These are phyloP conservation scores for Tolypocladium inflatum DNA, from an alignment of 2,329 filamentous ascomycete species.

Conservation along the genomic window DNA sequence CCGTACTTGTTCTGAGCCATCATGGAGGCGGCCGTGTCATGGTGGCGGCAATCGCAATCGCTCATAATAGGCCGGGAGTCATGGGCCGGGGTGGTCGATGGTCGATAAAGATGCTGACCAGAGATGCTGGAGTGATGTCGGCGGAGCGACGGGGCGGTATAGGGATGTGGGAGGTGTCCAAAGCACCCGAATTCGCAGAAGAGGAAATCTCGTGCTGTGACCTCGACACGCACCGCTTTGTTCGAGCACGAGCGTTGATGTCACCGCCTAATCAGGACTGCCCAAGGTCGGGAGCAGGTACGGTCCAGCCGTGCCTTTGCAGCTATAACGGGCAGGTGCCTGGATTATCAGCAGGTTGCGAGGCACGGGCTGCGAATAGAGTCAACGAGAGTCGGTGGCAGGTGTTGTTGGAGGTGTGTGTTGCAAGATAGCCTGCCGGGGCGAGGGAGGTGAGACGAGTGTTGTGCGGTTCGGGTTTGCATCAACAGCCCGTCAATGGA, in stretches of 20 bases:
- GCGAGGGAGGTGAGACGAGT: neutral
- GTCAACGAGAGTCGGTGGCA: neutral
- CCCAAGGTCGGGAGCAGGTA: neutral
- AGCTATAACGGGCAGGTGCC: neutral
- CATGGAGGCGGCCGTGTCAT: conserved; percentile 27
- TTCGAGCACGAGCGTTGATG: neutral
- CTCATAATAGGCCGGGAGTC: conserved; percentile 20
- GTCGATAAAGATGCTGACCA: conserved; percentile 3
- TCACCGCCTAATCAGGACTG: neutral
- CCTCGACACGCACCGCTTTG: neutral
- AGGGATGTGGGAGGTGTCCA: conserved; percentile 1
- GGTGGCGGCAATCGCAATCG: conserved; percentile 8
- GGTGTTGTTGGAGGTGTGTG: neutral
- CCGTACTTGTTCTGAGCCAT: conserved; percentile 35
- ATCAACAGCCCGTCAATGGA: neutral
- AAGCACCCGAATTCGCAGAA: neutral
- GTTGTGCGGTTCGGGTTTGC: neutral
- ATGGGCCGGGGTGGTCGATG: conserved; percentile 7
- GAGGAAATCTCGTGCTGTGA: neutral
- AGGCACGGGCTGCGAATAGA: neutral
- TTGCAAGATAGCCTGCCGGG: neutral
- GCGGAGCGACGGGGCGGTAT: neutral
- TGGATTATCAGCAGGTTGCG: neutral
- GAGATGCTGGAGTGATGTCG: neutral
- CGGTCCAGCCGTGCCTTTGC: neutral